Evolutionary conservation across 441 rosid genomes (phyloP), one percentile per base, ranked within the genome.

Genomic region (Gossypium schwendimanii): DNA sequence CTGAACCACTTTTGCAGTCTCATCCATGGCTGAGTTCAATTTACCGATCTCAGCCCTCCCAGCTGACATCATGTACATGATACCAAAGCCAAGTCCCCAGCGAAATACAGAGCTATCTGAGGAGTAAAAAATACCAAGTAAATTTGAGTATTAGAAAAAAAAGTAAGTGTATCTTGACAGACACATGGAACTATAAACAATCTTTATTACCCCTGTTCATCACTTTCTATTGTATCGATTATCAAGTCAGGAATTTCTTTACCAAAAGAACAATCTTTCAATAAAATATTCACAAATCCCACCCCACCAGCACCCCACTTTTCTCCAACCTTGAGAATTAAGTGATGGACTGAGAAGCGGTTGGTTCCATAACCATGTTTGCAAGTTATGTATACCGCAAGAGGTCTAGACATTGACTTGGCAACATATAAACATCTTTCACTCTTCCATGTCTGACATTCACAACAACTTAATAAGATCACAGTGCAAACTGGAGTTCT

Each of bases 31-130:
- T 49, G 80, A 67, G 71, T 85, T 86, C 66, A 93, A 81, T 81
- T 81, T 88, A 76, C 72, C 78, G 69, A 93, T 84, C 81, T 93
- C 93, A 50, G 76, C 76, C 78, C 87, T 88, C 78, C 87, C 91
- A 62, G 94, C 77, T 61, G 97, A 90, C 96, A 91, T 85, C 85
- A 87, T 85, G 80, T 82, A 90, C 90, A 93, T 83, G 72, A 93
- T 86, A 45, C 94, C 96, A 10, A 88, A 77, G 53, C 97, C 87
- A 75, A 93, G 85, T 14, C 91, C 91, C 73, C 90, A 82, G 23
- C 81, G 82, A 84, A 90, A 85, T 50, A 81, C 75, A 58, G 92
- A 83, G 73, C 80, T 73, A 73, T 86, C 98, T 93, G 80, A 64
- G 72, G 74, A 74, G 75, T n/a, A 73, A 39, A 50, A 70, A 50